A percentile compares a stretch with the other conserved stretches of the same genome.
phyloP scores from a whole-genome alignment of 208 protist species.

The Acanthamoeba lenticulata region DNA sequence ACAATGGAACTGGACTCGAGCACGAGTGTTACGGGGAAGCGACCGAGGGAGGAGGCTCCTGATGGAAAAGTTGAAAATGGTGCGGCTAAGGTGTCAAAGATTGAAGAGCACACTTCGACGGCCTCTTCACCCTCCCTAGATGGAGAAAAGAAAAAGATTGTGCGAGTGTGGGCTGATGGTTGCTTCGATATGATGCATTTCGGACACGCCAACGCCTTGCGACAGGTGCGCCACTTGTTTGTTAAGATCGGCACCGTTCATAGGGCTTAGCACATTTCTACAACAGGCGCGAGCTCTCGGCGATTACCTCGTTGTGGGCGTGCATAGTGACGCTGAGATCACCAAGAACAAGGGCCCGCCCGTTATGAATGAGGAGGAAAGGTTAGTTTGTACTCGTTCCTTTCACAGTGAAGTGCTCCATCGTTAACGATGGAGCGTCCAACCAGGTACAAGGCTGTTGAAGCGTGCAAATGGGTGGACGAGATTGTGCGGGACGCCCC shows the following conservation, averaged over 20 bases:
- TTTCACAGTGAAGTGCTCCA: background rate
- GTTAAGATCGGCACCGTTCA: no score
- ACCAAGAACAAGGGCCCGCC: conserved; percentile 95
- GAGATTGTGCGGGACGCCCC: conserved; percentile 95
- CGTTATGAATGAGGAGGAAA: conserved; percentile 97
- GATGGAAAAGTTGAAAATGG: background rate
- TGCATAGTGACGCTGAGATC: conserved; percentile 97
- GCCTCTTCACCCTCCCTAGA: background rate
- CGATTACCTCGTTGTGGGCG: conserved; percentile 96
- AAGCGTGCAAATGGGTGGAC: conserved; percentile 98
- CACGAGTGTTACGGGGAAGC: background rate
- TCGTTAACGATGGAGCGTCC: background rate
- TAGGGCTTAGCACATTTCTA: background rate
- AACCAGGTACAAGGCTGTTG: conserved; percentile 88
- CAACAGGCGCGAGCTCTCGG: conserved; percentile 91
- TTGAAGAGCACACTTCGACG: background rate
- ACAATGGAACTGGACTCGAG: background rate
- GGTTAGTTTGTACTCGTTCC: conserved; percentile 55
- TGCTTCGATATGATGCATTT: conserved; percentile 98
- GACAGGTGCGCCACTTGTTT: background rate
- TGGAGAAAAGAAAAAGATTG: background rate
- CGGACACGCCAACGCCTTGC: conserved; percentile 88
- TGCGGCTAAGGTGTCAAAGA: background rate
- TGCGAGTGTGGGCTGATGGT: conserved; percentile 95
- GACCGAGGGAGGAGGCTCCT: background rate